Conservation (phyloP, 176 grass and related monocot genomes). For the Oryza glaberrima region DNA sequence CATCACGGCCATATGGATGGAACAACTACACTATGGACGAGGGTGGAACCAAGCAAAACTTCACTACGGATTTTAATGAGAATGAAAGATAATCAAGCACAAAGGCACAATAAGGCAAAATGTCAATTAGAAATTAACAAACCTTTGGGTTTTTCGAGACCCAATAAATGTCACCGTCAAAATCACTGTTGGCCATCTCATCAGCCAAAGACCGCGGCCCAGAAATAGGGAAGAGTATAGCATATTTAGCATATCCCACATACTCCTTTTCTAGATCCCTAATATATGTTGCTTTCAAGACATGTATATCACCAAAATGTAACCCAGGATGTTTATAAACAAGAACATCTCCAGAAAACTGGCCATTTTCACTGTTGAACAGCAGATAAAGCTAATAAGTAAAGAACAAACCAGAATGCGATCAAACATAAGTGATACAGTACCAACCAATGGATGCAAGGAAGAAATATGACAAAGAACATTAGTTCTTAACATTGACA, state of each 20-base stretch:
- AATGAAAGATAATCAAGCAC: slow-evolving; percentile 2
- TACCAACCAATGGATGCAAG: no score
- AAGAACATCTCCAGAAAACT: slow-evolving; percentile 69
- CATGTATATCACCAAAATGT: slow-evolving; percentile 79
- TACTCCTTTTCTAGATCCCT: slow-evolving; percentile 41
- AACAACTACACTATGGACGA: background rate
- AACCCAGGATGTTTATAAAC: slow-evolving; percentile 78
- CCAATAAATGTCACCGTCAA: slow-evolving; percentile 83
- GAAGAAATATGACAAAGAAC: no score
- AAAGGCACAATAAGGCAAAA: slow-evolving; percentile 12
- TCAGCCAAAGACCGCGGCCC: slow-evolving; percentile 72
- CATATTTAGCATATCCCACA: slow-evolving; percentile 70
- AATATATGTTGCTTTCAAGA: slow-evolving; percentile 52
- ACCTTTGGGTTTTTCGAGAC: slow-evolving; percentile 66
- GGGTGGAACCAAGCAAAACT: background rate
- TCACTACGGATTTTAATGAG: background rate
- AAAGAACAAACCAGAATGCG: background rate
- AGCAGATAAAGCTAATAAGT: slow-evolving; percentile 31
- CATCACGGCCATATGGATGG: background rate
- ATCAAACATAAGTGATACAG: no score
- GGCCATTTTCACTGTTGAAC: slow-evolving; percentile 60
- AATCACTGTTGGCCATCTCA: slow-evolving; percentile 79
- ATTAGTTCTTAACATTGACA: no score
- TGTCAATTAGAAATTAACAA: background rate
- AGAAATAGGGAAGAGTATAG: slow-evolving; percentile 64